Conservation (phyloP, 2,329 filamentous ascomycete species). For the Trichoderma semiorbis region DNA sequence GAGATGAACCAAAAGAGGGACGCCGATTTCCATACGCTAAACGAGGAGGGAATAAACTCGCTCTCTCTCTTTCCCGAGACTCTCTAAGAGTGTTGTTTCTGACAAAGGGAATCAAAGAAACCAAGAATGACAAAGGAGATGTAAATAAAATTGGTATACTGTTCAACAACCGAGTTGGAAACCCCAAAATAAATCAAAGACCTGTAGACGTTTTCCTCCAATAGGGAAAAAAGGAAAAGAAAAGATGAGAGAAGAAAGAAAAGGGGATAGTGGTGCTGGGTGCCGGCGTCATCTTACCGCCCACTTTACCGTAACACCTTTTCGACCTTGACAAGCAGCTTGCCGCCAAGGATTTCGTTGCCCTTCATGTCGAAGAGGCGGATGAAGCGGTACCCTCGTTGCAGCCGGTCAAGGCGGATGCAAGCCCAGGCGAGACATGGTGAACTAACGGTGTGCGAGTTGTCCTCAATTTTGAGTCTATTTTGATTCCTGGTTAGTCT, state of each 20-base stretch:
- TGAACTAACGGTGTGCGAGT: constrained; percentile 36
- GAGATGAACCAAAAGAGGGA: not conserved
- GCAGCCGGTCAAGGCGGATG: constrained; percentile 56
- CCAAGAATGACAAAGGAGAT: not conserved
- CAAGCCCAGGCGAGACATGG: constrained; percentile 54
- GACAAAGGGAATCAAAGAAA: not conserved
- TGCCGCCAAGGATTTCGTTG: constrained; percentile 42
- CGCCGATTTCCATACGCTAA: constrained; percentile 2
- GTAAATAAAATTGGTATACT: not conserved
- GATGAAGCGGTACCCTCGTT: constrained; percentile 53
- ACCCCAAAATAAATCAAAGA: not conserved
- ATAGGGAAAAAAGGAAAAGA: not conserved
- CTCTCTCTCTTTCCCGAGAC: not conserved
- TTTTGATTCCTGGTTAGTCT: not conserved
- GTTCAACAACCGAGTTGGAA: not conserved
- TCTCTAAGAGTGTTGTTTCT: not conserved
- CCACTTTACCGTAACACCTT: constrained; percentile 40
- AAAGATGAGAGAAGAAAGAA: not conserved
- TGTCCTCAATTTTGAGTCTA: constrained; percentile 56
- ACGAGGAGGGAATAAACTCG: not conserved
- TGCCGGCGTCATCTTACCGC: constrained; percentile 1
- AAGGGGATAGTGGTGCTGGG: not conserved
- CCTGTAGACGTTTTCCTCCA: not conserved
- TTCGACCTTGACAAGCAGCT: constrained; percentile 51
- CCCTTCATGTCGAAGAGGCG: constrained; percentile 46